Evolutionary conservation across 2,329 filamentous ascomycete species (phyloP).

Genomic region (Sporothrix protearum): DNA sequence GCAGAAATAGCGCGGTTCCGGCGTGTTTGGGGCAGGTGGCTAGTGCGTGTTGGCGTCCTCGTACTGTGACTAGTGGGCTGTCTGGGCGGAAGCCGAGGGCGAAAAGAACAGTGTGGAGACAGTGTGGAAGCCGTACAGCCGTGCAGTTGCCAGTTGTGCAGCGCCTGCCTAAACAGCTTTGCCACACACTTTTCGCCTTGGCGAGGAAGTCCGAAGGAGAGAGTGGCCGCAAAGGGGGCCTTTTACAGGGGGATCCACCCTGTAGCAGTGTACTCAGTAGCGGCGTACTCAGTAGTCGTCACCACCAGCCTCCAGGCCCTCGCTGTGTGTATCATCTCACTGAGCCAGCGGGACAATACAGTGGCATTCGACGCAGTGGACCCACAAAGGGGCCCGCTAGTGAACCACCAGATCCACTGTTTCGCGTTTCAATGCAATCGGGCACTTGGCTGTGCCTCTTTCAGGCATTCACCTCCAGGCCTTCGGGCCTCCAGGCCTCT

Average conservation of each 20-base stretch:
- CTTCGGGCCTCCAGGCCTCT: neutral
- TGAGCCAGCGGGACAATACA: neutral
- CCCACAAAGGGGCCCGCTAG: constrained; percentile 15
- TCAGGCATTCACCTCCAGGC: neutral
- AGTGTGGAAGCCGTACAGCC: neutral
- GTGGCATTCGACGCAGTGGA: neutral
- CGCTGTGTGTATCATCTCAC: constrained; percentile 7
- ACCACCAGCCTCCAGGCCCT: too few species aligned
- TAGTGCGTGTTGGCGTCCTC: constrained; percentile 4
- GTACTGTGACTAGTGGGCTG: constrained; percentile 5
- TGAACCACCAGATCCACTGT: neutral
- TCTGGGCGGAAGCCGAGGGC: neutral
- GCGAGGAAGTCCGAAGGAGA: neutral
- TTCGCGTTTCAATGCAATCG: neutral
- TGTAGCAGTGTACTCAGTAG: too few species aligned
- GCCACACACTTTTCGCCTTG: neutral
- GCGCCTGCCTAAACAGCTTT: neutral
- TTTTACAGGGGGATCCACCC: neutral
- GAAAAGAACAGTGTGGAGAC: constrained; percentile 7
- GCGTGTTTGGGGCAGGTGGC: neutral
- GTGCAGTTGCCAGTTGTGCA: neutral
- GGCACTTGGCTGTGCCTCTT: neutral
- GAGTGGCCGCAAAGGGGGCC: neutral
- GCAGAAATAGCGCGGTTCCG: constrained; percentile 9
- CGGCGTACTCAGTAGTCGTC: too few species aligned